Conservation (phyloP, 179 eudicot species). For the Corrigiola litoralis region DNA sequence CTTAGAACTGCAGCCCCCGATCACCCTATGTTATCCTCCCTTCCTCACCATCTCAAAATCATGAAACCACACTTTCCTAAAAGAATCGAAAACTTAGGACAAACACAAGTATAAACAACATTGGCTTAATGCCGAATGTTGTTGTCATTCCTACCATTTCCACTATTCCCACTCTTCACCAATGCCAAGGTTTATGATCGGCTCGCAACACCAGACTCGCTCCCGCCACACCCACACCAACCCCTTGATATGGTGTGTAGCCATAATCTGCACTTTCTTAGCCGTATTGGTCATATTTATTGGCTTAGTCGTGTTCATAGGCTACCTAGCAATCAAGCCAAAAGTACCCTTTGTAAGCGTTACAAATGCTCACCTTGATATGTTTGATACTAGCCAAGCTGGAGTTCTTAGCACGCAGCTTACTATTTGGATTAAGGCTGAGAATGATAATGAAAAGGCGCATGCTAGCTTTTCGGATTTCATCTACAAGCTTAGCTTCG, state of each 20-base stretch:
- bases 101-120: background rate
- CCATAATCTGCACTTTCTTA: constrained; percentile 58
- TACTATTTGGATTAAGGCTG: constrained; percentile 41
- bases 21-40: background rate
- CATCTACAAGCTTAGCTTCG: constrained; percentile 30
- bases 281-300: constrained; percentile 42
- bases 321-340: constrained; percentile 47
- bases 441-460: constrained; percentile 54
- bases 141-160: background rate
- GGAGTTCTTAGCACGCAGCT: constrained; percentile 45
- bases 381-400: constrained; percentile 34
- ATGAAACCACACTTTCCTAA: constrained; percentile 3
- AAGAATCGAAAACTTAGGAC: background rate
- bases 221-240: too few species aligned
- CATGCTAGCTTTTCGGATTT: constrained; percentile 51
- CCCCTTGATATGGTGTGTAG: constrained; percentile 53
- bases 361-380: constrained; percentile 43
- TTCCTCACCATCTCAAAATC: background rate
- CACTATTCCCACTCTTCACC: background rate
- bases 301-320: constrained; percentile 51
- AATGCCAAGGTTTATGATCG: constrained; percentile 24
- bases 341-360: constrained; percentile 51
- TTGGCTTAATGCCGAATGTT: constrained; percentile 13
- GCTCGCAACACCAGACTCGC: constrained; percentile 32
- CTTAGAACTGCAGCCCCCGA: background rate